These are phyloP conservation scores for Chlorella variabilis DNA, from an alignment of 163 green algal genomes.

Conservation along the genomic window DNA sequence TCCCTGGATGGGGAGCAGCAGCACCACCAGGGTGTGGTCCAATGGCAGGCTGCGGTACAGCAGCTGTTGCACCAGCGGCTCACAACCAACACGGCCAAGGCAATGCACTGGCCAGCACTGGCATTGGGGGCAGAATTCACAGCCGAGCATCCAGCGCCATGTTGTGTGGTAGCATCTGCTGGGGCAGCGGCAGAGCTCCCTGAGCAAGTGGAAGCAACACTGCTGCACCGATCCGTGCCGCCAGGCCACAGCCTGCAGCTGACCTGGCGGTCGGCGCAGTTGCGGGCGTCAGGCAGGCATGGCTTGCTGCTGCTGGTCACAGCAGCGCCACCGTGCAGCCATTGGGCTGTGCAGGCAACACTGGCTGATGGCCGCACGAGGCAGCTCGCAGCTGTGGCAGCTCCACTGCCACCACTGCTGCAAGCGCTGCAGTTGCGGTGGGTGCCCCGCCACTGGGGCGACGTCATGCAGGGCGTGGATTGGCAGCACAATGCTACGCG, in stretches of 20 bases:
- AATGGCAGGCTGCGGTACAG: slow-evolving; percentile 10
- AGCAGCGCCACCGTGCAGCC: slow-evolving; percentile 5
- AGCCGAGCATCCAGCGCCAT: too few relatives aligned
- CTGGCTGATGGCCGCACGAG: background rate
- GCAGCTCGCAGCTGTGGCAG: background rate
- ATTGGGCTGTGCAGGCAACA: background rate
- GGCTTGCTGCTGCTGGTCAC: slow-evolving; percentile 25
- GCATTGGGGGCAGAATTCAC: background rate
- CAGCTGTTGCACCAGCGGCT: background rate
- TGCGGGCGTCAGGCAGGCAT: background rate
- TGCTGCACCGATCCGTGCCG: background rate
- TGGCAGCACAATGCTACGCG: slow-evolving; percentile 48
- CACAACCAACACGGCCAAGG: background rate
- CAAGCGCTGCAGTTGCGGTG: background rate
- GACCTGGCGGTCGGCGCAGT: background rate
- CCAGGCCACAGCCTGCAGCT: background rate
- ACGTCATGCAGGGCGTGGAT: slow-evolving; percentile 42
- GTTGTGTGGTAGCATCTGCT: too few relatives aligned
- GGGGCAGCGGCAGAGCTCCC: background rate
- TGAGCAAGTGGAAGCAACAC: background rate
- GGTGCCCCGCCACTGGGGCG: slow-evolving; percentile 40
- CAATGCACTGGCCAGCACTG: background rate
- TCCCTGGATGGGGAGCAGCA: background rate
- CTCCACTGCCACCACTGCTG: slow-evolving; percentile 28
- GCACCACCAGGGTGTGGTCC: background rate